Evolutionary conservation across 106 monocot genomes (phyloP).

Genomic region (Xerophyta viscosa): DNA sequence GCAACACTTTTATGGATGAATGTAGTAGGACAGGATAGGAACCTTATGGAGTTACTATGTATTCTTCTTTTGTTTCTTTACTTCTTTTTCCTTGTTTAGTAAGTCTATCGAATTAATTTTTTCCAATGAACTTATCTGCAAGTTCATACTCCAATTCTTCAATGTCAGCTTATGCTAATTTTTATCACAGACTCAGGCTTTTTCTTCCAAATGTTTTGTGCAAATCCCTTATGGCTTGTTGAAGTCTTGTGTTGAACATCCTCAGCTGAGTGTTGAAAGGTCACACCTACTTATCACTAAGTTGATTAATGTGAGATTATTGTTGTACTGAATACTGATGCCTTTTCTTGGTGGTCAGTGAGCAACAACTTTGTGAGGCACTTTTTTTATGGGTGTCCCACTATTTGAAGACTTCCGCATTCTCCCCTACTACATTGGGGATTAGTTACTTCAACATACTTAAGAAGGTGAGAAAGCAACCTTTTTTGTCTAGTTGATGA

Average conservation of each 20-base stretch:
- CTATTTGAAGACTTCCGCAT: conserved; percentile 18
- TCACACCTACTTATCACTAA: conserved; percentile 3
- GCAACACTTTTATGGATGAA: not conserved
- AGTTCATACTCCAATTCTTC: too few relatives aligned
- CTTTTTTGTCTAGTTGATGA: too few relatives aligned
- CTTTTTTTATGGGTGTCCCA: conserved; percentile 33
- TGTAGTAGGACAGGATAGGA: too few relatives aligned
- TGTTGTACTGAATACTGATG: not conserved
- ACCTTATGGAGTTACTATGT: too few relatives aligned
- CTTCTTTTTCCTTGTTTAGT: not conserved
- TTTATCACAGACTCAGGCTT: conserved; percentile 33
- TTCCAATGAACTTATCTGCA: too few relatives aligned
- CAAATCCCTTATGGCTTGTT: conserved; percentile 36
- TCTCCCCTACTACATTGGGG: not conserved
- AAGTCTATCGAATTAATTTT: too few relatives aligned
- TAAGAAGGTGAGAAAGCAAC: conserved; percentile 32
- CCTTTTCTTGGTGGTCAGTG: conserved; percentile 25
- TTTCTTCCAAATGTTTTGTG: conserved; percentile 30
- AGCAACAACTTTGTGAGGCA: conserved; percentile 55
- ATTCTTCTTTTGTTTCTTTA: not conserved
- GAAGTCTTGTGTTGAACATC: conserved; percentile 31
- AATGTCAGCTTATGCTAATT: not conserved
- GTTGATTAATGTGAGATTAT: not conserved
- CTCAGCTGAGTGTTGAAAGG: conserved; percentile 48
- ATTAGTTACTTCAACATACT: conserved; percentile 23